Evolutionary conservation across 2,329 filamentous ascomycete species (phyloP), one percentile per base, ranked within the genome.

Genomic region (Aspergillus bombycis): DNA sequence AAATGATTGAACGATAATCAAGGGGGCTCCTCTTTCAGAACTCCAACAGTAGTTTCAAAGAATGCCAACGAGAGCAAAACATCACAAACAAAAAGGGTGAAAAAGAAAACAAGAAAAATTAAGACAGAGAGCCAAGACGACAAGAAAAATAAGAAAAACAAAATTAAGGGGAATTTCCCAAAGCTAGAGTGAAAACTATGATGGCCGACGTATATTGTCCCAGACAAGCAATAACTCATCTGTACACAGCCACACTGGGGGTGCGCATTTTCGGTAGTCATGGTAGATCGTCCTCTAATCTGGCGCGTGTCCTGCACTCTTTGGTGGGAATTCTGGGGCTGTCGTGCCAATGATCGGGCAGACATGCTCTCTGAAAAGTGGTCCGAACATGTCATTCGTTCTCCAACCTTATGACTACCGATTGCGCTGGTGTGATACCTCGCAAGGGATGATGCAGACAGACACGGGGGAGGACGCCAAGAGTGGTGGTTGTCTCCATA

Each of bases 171-270:
- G 48, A 34, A 21, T 6, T 32, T 21, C 4, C 26, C 23, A 50
- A n/a, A 10, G 12, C 10, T 21, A 54, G 14, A 55, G 16, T 38
- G 4, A 55, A 55, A 36, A 55, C 19, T 6, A 55, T 38, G 14
- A 55, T 19, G 26, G 21, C 16, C 48, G 28, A 52, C 38, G 23
- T 12, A 34, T 34, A 19, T 34, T 23, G 28, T 54, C n/a, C 52
- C 52, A 55, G 52, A 55, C 52, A 55, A 55, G 52, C 52, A 55
- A 55, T 38, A 38, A 54, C 16, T 23, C 19, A 54, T 21, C 12
- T n/a, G 52, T 26, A 55, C 52, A 55, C 52, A 55, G 52, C 52
- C 52, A 55, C 52, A 55, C 12, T 55, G 30, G 52, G 52, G 21
- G n/a, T 34, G 19, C n/a, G 30, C 52, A 54, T 55, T 14, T 23